Evolutionary conservation across 2,329 filamentous ascomycete genomes (phyloP).

Genomic region (Nemania bipapillata): DNA sequence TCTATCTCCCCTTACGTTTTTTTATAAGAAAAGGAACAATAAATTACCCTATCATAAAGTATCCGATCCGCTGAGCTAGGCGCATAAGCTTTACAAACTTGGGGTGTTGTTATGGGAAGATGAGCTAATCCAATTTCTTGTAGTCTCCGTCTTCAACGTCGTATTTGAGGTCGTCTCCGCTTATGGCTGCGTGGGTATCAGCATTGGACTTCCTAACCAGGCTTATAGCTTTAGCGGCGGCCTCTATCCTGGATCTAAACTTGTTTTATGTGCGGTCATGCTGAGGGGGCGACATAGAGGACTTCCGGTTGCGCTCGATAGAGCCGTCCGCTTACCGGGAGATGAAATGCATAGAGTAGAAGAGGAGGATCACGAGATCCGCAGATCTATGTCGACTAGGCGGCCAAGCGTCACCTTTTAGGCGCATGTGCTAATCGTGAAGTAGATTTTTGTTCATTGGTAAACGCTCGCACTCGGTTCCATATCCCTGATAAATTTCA

Average conservation of each 20-base stretch:
- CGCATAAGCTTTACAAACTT: not conserved
- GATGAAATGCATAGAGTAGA: conserved; percentile 55
- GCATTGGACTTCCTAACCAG: conserved; percentile 62
- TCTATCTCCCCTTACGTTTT: too few species aligned
- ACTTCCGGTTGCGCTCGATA: conserved; percentile 65
- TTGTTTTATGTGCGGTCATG: conserved; percentile 68
- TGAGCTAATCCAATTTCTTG: not conserved
- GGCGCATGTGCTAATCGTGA: not conserved
- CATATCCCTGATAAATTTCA: not conserved
- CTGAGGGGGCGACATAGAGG: conserved; percentile 66
- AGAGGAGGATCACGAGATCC: conserved; percentile 56
- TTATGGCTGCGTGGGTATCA: conserved; percentile 70
- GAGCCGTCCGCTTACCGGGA: conserved; percentile 59
- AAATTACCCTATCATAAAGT: too few species aligned
- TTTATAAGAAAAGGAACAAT: too few species aligned
- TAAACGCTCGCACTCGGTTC: not conserved
- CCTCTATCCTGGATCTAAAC: conserved; percentile 65
- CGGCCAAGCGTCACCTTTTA: conserved; percentile 42
- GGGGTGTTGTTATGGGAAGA: not conserved
- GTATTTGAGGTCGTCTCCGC: conserved; percentile 66
- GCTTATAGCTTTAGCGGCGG: conserved; percentile 67
- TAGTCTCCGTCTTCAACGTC: conserved; percentile 66
- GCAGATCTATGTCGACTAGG: conserved; percentile 52
- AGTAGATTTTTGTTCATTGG: not conserved
- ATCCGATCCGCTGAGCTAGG: not conserved